Base-by-base conservation (phyloP, 495 filamentous ascomycete species). In the Rhizodiscina lignyota region DNA sequence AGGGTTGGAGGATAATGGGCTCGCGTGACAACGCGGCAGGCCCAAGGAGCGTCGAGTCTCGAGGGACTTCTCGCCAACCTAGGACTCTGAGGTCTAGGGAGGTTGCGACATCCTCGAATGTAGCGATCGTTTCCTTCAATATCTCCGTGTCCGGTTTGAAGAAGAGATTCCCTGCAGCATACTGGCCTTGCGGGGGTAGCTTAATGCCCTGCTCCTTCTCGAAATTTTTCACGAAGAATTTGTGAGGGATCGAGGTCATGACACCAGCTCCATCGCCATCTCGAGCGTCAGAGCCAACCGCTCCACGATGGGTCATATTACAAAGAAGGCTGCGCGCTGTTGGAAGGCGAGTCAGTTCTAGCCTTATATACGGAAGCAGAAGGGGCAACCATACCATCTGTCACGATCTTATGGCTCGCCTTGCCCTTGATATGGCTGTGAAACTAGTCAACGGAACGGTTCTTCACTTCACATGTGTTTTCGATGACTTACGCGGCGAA, bases 291-390 rank as follows among this genome's bases (percentile, higher is more conserved):
- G 89, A 96, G 38, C 89, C 89, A 49, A 99, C 89, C 37, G 89
- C 89, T 63, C 89, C 89, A 53, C 89, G 78, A 64, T 99, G 89
- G 69, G 89, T 96, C 89, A 99, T 99, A 67, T 99, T 99, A 64
- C 91, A 99, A 38, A 99, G 74, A 29, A 99, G 68, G 55, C 84
- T 87, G 41, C 83, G 79, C 35, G 89, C 84, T 91, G 18, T 12
- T 22, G 17, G n/a, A n/a, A n/a, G n/a, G n/a, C n/a, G n/a, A n/a
- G n/a, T n/a, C n/a, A n/a, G n/a, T n/a, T n/a, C n/a, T n/a, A n/a
- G n/a, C n/a, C n/a, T n/a, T n/a, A n/a, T n/a, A n/a, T n/a, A n/a
- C n/a, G n/a, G n/a, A n/a, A n/a, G n/a, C n/a, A n/a, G n/a, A n/a
- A n/a, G n/a, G n/a, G n/a, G n/a, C n/a, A 11, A 4, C 16, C 77